Conservation (phyloP, 106 monocot genomes). For the Acorus gramineus region DNA sequence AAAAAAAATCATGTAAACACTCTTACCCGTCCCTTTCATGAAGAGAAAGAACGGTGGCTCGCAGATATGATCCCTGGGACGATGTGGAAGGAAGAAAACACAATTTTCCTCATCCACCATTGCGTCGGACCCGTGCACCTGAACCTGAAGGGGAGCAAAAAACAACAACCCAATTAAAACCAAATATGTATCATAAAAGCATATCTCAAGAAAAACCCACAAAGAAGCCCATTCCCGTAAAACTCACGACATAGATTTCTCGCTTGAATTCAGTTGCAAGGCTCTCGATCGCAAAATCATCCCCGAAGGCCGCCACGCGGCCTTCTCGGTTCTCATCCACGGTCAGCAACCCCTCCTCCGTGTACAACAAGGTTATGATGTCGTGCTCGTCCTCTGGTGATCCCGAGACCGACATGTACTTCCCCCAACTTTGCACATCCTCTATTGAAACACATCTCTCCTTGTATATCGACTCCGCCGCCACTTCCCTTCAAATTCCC, state of each 20-base stretch:
- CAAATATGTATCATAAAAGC: not conserved
- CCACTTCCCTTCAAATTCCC: conserved; percentile 43
- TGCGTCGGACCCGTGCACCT: conserved; percentile 95
- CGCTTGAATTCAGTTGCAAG: conserved; percentile 81
- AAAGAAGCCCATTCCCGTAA: not conserved
- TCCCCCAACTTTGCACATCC: conserved; percentile 74
- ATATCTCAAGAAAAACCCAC: not conserved
- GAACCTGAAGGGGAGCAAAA: conserved; percentile 42
- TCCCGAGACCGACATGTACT: conserved; percentile 89
- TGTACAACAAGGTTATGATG: conserved; percentile 83
- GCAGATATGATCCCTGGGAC: conserved; percentile 54
- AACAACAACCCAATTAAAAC: not conserved
- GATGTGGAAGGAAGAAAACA: conserved; percentile 93
- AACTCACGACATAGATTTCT: conserved; percentile 80
- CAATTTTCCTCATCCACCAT: conserved; percentile 95
- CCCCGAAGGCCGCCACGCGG: conserved; percentile 84
- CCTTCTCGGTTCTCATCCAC: conserved; percentile 81
- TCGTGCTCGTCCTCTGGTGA: conserved; percentile 67
- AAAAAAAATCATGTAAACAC: no score
- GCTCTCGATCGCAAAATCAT: conserved; percentile 88
- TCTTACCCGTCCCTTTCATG: conserved; percentile 94
- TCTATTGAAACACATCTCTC: conserved; percentile 67
- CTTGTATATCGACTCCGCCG: conserved; percentile 74
- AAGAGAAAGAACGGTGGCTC: conserved; percentile 80
- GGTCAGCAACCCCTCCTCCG: conserved; percentile 73